Conservation (phyloP, 2,329 filamentous ascomycete genomes). For the Acephala macrosclerotiorum region DNA sequence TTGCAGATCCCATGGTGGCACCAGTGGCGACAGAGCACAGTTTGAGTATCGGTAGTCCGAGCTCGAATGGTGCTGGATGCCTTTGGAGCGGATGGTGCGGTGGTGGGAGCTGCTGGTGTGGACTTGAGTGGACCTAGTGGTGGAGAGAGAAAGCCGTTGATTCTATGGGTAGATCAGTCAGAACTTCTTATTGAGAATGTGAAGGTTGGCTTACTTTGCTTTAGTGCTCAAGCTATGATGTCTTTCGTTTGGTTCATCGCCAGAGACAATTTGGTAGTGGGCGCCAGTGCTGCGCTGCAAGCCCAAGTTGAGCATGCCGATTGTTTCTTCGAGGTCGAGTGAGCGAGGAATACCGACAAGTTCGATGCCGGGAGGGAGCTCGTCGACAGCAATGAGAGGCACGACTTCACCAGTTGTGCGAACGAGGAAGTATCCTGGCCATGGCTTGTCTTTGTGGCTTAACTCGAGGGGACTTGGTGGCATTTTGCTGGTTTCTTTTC, state of each 20-base stretch:
- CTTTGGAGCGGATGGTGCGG: constrained; percentile 14
- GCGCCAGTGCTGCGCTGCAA: constrained; percentile 29
- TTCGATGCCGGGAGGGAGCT: constrained; percentile 51
- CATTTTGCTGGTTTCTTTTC: constrained; percentile 16
- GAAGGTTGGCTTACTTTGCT: background rate
- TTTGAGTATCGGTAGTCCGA: background rate
- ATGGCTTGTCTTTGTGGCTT: constrained; percentile 25
- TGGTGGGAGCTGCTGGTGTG: background rate
- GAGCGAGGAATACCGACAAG: constrained; percentile 49
- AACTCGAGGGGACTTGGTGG: background rate
- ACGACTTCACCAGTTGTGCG: constrained; percentile 53
- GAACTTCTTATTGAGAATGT: background rate
- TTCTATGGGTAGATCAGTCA: background rate
- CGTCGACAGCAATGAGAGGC: constrained; percentile 61
- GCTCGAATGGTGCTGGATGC: constrained; percentile 11
- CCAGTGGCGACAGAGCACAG: constrained; percentile 53
- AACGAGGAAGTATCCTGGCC: constrained; percentile 52
- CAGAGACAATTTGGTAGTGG: constrained; percentile 30
- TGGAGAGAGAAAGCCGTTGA: background rate
- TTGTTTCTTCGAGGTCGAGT: constrained; percentile 36
- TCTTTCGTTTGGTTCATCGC: constrained; percentile 6
- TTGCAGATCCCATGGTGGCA: constrained; percentile 56
- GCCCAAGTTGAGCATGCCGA: constrained; percentile 42
- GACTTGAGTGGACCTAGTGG: background rate
- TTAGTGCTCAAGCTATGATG: background rate